These are phyloP conservation scores for Phytophthora palmivora DNA, from an alignment of 352 stramenopile genomes.

Conservation along the genomic window DNA sequence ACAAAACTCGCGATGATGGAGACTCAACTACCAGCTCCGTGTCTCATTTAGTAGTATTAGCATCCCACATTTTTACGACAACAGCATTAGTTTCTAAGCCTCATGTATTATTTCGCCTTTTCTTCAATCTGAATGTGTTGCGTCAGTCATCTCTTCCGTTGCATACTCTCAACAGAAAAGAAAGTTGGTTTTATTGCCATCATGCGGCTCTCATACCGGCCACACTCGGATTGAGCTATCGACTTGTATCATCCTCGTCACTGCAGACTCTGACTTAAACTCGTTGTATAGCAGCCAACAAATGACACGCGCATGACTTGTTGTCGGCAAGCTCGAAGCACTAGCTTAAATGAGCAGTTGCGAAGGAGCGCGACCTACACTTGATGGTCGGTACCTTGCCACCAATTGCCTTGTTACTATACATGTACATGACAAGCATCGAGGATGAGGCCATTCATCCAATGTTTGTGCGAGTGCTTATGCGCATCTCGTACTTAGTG, in stretches of 20 bases:
- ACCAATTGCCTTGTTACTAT: slow-evolving; percentile 26
- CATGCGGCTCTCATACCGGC: slow-evolving; percentile 20
- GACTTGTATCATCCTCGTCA: slow-evolving; percentile 31
- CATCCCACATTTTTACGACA: slow-evolving; percentile 10
- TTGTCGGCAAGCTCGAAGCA: slow-evolving; percentile 28
- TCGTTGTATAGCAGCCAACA: slow-evolving; percentile 20
- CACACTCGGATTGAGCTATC: slow-evolving; percentile 20
- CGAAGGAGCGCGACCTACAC: slow-evolving; percentile 9
- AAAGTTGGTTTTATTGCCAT: background rate
- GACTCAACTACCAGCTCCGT: slow-evolving; percentile 1
- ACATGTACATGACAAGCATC: background rate
- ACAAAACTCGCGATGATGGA: slow-evolving; percentile 60
- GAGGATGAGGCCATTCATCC: slow-evolving; percentile 11
- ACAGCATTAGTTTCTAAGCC: slow-evolving; percentile 7
- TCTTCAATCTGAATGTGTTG: slow-evolving; percentile 19
- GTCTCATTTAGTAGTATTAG: slow-evolving; percentile 29
- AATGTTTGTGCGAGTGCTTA: slow-evolving; percentile 19
- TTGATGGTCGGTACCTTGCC: slow-evolving; percentile 5
- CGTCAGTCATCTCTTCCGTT: slow-evolving; percentile 12
- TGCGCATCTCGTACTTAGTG: slow-evolving; percentile 15
- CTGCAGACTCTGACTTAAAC: slow-evolving; percentile 47
- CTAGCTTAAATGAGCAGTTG: slow-evolving; percentile 3
- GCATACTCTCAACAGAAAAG: slow-evolving; percentile 11
- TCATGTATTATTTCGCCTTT: slow-evolving; percentile 30
- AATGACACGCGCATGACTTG: slow-evolving; percentile 8